Conservation (phyloP, 768 basidiomycete species). For the Tulasnella sp. region DNA sequence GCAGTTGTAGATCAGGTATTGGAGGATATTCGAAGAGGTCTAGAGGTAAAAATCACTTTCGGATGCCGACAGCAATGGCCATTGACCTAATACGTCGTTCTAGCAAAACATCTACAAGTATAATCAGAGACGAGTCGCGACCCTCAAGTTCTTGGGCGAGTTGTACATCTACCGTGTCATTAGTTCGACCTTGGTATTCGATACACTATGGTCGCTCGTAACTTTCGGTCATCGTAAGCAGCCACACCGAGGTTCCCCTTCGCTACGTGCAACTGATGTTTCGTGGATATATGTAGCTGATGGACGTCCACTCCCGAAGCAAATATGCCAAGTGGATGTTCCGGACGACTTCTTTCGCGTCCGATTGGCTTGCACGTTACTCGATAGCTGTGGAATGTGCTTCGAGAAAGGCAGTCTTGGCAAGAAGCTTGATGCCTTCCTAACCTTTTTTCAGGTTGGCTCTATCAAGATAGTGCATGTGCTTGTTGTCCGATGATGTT, state of each 20-base stretch:
- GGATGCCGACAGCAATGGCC: not conserved
- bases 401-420: slow-evolving; percentile 90
- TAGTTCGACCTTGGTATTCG: slow-evolving; percentile 82
- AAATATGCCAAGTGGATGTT: slow-evolving; percentile 68
- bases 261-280: slow-evolving; percentile 4
- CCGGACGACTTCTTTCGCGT: slow-evolving; percentile 95
- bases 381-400: slow-evolving; percentile 96
- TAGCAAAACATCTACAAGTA: slow-evolving; percentile 83
- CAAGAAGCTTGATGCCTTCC: slow-evolving; percentile 86
- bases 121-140: slow-evolving; percentile 86
- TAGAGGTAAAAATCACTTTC: slow-evolving; percentile 42
- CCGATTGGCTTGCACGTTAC: slow-evolving; percentile 78
- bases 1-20: slow-evolving; percentile 88
- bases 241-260: no score
- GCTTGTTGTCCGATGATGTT: slow-evolving; percentile 27
- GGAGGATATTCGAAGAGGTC: slow-evolving; percentile 80
- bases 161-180: slow-evolving; percentile 92
- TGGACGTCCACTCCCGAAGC: slow-evolving; percentile 73
- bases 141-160: slow-evolving; percentile 92
- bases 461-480: not conserved
- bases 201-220: slow-evolving; percentile 85
- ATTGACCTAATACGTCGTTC: not conserved
- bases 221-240: slow-evolving; percentile 90
- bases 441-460: slow-evolving; percentile 73
- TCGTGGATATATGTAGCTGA: slow-evolving; percentile 48